These are phyloP conservation scores for Sextonia rubra DNA, from an alignment of 164 flowering plant species.

Conservation along the genomic window DNA sequence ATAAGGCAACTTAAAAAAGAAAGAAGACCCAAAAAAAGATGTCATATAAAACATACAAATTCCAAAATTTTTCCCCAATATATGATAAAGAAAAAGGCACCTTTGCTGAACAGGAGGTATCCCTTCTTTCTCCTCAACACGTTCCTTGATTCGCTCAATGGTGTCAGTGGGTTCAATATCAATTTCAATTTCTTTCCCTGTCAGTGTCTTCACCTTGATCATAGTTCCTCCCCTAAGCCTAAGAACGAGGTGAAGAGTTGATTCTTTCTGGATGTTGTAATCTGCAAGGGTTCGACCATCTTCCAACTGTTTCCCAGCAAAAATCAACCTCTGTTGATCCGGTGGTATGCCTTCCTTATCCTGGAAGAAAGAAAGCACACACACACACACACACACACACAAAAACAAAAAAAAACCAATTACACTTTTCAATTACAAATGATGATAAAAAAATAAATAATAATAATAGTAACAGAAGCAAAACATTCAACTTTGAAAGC, in stretches of 20 bases:
- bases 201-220: slow-evolving; percentile 39
- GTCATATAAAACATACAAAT: neutral
- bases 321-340: slow-evolving; percentile 21
- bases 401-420: too few species aligned
- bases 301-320: slow-evolving; percentile 37
- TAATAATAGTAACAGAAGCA: too few species aligned
- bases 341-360: slow-evolving; percentile 21
- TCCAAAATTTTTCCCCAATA: neutral
- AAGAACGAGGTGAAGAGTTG: slow-evolving; percentile 33
- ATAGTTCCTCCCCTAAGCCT: slow-evolving; percentile 39
- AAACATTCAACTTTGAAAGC: neutral
- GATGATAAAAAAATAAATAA: too few species aligned
- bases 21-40: neutral
- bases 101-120: slow-evolving; percentile 42
- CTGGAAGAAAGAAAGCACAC: neutral
- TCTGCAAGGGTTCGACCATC: slow-evolving; percentile 40
- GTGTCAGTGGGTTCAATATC: slow-evolving; percentile 37
- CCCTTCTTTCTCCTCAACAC: slow-evolving; percentile 44
- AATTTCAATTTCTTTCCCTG: slow-evolving; percentile 37
- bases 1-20: neutral
- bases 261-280: slow-evolving; percentile 39
- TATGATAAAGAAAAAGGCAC: slow-evolving; percentile 9
- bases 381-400: too few species aligned
- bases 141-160: slow-evolving; percentile 35
- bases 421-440: too few species aligned